Evolutionary conservation across 345 rosid species (phyloP).

Genomic region (Rhizophora mangle): DNA sequence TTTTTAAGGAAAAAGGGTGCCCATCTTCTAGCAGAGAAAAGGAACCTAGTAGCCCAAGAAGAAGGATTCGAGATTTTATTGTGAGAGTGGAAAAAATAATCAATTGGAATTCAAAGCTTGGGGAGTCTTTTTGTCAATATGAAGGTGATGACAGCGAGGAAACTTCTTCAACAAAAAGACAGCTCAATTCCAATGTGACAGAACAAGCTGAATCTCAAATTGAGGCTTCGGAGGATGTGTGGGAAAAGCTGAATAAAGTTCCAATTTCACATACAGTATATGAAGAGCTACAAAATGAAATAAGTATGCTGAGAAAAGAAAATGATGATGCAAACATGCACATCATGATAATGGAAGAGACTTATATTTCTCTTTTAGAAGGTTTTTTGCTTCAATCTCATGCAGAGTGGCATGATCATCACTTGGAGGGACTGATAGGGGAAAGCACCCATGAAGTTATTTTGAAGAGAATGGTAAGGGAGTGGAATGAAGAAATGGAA

Average conservation of each 20-base stretch:
- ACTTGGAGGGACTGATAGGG: constrained; percentile 19
- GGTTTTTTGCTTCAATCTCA: constrained; percentile 25
- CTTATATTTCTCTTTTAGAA: constrained; percentile 34
- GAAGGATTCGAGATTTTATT: constrained; percentile 41
- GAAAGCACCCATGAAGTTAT: constrained; percentile 26
- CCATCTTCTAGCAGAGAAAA: constrained; percentile 25
- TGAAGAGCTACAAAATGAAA: constrained; percentile 31
- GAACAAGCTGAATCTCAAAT: constrained; percentile 5
- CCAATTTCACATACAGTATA: constrained; percentile 13
- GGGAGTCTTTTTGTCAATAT: constrained; percentile 16
- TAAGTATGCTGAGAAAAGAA: constrained; percentile 30
- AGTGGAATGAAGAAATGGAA: constrained; percentile 23
- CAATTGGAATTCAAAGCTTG: constrained; percentile 27
- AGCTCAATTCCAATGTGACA: background rate
- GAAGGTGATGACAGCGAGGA: constrained; percentile 10
- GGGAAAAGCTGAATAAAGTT: constrained; percentile 36
- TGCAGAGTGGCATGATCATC: constrained; percentile 12
- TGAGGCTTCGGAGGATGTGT: constrained; percentile 39
- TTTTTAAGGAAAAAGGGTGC: background rate
- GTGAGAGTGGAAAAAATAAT: constrained; percentile 38
- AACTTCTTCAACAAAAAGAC: background rate
- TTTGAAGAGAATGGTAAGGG: constrained; percentile 21
- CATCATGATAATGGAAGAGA: constrained; percentile 35
- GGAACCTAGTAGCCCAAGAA: constrained; percentile 26
- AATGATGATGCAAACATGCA: constrained; percentile 40